These are phyloP conservation scores for Mortierella polycephala DNA, from an alignment of 371 early-diverging fungal species.

Conservation along the genomic window DNA sequence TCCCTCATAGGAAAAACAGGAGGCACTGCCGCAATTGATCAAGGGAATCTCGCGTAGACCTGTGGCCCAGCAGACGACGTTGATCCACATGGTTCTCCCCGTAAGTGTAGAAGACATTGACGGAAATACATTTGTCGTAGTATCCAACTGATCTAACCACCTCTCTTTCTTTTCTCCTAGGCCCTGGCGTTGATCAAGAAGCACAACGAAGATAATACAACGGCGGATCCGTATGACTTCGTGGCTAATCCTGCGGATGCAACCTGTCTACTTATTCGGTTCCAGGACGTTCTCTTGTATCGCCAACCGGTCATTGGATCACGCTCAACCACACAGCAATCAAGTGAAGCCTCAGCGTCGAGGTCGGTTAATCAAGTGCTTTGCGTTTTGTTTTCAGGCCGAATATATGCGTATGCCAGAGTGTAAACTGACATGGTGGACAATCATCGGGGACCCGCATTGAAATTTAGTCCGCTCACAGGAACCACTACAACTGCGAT, in stretches of 20 bases:
- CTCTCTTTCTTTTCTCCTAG: constrained; percentile 31
- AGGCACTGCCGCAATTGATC: constrained; percentile 67
- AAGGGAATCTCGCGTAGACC: constrained; percentile 67
- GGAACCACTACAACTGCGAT: constrained; percentile 28
- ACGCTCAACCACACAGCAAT: not conserved
- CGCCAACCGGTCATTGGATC: constrained; percentile 51
- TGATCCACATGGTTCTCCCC: constrained; percentile 73
- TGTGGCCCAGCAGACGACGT: constrained; percentile 64
- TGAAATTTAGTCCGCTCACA: constrained; percentile 16
- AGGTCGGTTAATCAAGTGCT: constrained; percentile 14
- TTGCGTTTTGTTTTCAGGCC: no score
- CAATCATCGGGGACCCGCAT: not conserved
- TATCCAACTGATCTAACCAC: not conserved
- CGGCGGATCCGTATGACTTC: constrained; percentile 68
- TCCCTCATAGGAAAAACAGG: constrained; percentile 25
- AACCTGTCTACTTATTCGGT: constrained; percentile 62
- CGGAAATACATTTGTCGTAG: not conserved
- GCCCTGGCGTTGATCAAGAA: constrained; percentile 65
- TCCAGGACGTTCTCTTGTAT: constrained; percentile 77
- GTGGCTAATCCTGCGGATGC: constrained; percentile 64
- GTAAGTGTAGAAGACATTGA: constrained; percentile 48
- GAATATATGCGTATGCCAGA: no score
- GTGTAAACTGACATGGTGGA: not conserved
- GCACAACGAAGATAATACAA: constrained; percentile 59
- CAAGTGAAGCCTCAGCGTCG: constrained; percentile 6